Percentiles rank a stretch among this genome's conserved stretches.
phyloP scores from a whole-genome alignment of 192 early-diverging fungal genomes.

The Geranomyces michiganensis region DNA sequence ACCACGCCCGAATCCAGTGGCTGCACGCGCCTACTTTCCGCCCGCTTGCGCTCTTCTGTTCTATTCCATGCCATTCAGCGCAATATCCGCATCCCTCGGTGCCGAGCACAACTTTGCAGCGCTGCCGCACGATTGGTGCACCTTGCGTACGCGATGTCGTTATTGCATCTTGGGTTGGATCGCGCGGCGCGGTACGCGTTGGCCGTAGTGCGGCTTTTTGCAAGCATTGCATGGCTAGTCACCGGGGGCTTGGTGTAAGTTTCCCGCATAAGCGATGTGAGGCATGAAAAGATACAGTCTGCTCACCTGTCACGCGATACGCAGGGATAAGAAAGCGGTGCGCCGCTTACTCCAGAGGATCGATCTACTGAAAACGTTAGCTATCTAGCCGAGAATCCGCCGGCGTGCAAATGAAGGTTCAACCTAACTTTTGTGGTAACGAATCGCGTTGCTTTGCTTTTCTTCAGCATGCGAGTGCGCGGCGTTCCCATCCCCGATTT shows the following conservation, averaged over 20 bases:
- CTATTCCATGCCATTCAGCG: not conserved
- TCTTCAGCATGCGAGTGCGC: not conserved
- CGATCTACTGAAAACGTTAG: not conserved
- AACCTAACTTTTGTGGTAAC: not conserved
- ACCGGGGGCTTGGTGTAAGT: not conserved
- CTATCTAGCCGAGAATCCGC: not conserved
- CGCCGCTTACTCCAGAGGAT: not conserved
- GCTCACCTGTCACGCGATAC: not conserved
- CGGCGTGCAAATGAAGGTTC: not conserved
- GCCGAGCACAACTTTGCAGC: not conserved
- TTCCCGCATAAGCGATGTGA: no score
- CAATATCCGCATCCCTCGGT: not conserved
- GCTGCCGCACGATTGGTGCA: not conserved
- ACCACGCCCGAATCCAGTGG: not conserved
- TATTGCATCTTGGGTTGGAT: not conserved
- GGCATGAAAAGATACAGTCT: not conserved
- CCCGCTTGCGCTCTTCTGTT: not conserved
- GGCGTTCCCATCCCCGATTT: not conserved
- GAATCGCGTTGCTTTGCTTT: not conserved
- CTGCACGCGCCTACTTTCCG: not conserved
- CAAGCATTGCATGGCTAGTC: slow-evolving; percentile 9
- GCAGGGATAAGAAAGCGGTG: not conserved
- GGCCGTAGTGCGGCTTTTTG: not conserved
- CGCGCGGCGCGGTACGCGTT: not conserved
- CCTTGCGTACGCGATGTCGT: not conserved